phyloP scores from a whole-genome alignment of 2,329 filamentous ascomycete genomes.

The Cryoendolithus antarcticus region DNA sequence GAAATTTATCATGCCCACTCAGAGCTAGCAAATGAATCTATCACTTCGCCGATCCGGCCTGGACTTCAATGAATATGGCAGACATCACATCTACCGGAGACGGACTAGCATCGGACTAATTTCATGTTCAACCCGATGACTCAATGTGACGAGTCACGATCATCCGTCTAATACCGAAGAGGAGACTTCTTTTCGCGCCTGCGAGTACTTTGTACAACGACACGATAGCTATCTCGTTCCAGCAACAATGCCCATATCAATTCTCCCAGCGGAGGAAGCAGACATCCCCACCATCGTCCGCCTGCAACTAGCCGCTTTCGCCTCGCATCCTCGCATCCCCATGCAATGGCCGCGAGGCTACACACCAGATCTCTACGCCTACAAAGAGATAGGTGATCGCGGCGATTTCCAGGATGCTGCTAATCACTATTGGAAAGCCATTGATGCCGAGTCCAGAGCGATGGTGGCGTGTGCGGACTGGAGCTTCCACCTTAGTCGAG shows the following conservation, averaged over 20 bases:
- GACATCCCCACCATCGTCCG: constrained; percentile 14
- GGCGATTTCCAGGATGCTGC: constrained; percentile 6
- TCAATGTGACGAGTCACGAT: too few species aligned
- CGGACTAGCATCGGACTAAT: too few species aligned
- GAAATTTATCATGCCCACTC: too few species aligned
- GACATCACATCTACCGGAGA: too few species aligned
- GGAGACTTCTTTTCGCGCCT: too few species aligned
- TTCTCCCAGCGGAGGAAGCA: constrained; percentile 8
- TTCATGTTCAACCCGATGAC: too few species aligned
- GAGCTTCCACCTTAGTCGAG: constrained; percentile 12
- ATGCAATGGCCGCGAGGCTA: constrained; percentile 16
- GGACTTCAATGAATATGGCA: too few species aligned
- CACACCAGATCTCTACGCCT: constrained; percentile 15
- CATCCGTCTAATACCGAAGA: too few species aligned
- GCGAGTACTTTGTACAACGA: too few species aligned
- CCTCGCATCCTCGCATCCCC: constrained; percentile 13
- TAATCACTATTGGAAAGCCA: constrained; percentile 11
- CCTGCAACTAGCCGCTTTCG: constrained; percentile 16
- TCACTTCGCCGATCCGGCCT: too few species aligned
- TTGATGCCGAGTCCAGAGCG: constrained; percentile 10
- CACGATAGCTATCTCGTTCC: constrained; percentile 22
- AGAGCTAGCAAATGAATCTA: too few species aligned
- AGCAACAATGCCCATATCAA: constrained; percentile 50
- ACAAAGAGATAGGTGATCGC: constrained; percentile 8
- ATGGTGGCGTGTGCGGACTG: constrained; percentile 15